Base-by-base conservation (phyloP, 1,139 yeast genomes). In the Geotrichum restrictum region DNA sequence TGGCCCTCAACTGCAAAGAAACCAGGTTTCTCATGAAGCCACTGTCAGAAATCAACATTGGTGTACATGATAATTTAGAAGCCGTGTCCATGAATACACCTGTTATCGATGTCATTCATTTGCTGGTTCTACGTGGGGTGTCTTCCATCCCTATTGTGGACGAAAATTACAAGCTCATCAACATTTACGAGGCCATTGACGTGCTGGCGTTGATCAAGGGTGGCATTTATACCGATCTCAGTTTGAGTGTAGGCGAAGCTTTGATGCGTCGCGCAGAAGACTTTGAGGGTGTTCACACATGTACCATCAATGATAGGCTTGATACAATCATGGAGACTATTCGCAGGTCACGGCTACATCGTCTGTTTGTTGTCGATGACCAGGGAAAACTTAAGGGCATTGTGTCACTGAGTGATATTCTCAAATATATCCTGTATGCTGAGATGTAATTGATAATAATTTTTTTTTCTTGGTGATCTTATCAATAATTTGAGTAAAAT, bases 261-360 rank as follows among this genome's bases (percentile, higher is more conserved):
- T 76, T 94, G 53, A 82, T 93, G 81, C 81, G 96, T 68, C 80
- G 98, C 65, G 85, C 96, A 7, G 97, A 91, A 62, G 98, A 93
- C 67, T 94, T 93, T 65, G 98, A 93, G 69, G 98, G 99, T 55
- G 98, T 94, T 14, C 91, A 91, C 69, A 93, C 98, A 0, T 94
- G 98, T 71, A 89, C 98, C 0, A 76, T 83, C 59, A 79, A 83
- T 60, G 99, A 94, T 68, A 78, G 94, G 58, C 75, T 94, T 57
- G 87, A 95, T 59, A 88, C 96, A 14, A 87, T 94, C 56, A 80
- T 93, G 84, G 97, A 93, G 66, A 91, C 96, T 40, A 88, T 94
- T 56, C 79, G 98, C 64, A 85, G 91, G 62, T 84, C 95, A 38
- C 80, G 98, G 61, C 78, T 93, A 58, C 98, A 94, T 69, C 79